A percentile compares a stretch with the other conserved stretches of the same genome.
Conservation (phyloP, 2,329 filamentous ascomycete species). For the Arthrobotrys megalospora region DNA sequence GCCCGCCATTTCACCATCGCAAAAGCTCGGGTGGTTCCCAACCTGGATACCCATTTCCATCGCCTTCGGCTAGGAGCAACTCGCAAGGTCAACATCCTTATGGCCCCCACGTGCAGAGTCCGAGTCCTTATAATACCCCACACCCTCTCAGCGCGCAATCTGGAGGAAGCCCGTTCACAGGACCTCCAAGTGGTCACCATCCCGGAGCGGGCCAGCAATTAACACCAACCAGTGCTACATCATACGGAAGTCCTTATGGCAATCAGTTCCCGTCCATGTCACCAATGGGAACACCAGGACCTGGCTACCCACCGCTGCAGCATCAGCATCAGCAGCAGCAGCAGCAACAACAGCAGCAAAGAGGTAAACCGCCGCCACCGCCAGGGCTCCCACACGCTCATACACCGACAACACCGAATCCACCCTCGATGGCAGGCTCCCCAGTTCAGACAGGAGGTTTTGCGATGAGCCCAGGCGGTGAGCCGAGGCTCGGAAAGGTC, state of each 20-base stretch:
- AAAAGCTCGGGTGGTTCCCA: constrained; percentile 59
- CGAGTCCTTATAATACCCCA: constrained; percentile 53
- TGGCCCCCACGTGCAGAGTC: constrained; percentile 44
- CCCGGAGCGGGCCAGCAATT: constrained; percentile 29
- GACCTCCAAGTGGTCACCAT: constrained; percentile 40
- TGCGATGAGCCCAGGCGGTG: constrained; percentile 41
- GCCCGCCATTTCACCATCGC: constrained; percentile 57
- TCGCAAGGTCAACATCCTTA: constrained; percentile 49
- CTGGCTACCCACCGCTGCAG: constrained; percentile 35
- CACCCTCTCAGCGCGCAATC: constrained; percentile 56
- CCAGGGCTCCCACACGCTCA: constrained; percentile 46
- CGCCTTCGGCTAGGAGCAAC: constrained; percentile 43
- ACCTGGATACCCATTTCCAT: constrained; percentile 53
- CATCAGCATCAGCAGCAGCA: constrained; percentile 36
- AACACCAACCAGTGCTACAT: constrained; percentile 60
- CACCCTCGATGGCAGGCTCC: constrained; percentile 42
- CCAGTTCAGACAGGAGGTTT: constrained; percentile 53
- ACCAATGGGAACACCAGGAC: constrained; percentile 51
- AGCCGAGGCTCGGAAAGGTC: constrained; percentile 34
- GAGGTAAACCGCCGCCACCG: constrained; percentile 42
- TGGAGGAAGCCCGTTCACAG: constrained; percentile 48
- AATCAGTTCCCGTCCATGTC: constrained; percentile 51
- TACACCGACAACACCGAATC: constrained; percentile 46
- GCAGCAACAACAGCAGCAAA: constrained; percentile 48
- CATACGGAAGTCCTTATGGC: constrained; percentile 44